Evolutionary conservation across 2,329 filamentous ascomycete species (phyloP).

Genomic region (Trichoderma sp.): DNA sequence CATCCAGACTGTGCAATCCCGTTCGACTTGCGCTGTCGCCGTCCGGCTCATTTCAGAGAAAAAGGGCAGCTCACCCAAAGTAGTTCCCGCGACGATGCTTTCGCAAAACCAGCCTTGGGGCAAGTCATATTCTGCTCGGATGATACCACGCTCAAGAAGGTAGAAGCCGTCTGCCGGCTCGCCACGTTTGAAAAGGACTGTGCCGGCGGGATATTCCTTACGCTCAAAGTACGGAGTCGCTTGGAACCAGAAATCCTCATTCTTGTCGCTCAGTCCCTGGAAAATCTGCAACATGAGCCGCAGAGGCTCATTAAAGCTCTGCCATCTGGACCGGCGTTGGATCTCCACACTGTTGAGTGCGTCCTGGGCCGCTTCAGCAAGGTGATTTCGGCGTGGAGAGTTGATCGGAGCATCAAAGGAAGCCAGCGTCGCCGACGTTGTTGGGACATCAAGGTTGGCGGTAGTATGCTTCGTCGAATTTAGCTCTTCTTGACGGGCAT

Average conservation of each 20-base stretch:
- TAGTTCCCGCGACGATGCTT: constrained; percentile 90
- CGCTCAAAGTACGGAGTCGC: constrained; percentile 73
- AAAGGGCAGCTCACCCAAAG: constrained; percentile 94
- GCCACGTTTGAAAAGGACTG: constrained; percentile 75
- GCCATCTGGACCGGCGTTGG: constrained; percentile 68
- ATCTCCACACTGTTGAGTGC: constrained; percentile 69
- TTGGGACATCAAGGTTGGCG: constrained; percentile 52
- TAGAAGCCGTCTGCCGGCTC: constrained; percentile 84
- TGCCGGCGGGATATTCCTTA: constrained; percentile 67
- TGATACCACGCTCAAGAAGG: constrained; percentile 82
- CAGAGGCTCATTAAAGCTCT: constrained; percentile 84
- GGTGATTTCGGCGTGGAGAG: constrained; percentile 77
- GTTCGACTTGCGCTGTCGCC: constrained; percentile 81
- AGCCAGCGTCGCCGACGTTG: constrained; percentile 34
- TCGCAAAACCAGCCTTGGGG: constrained; percentile 89
- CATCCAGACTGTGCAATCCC: constrained; percentile 79
- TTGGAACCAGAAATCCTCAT: constrained; percentile 94
- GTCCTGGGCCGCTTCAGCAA: constrained; percentile 75
- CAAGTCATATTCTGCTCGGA: constrained; percentile 86
- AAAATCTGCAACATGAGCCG: constrained; percentile 95
- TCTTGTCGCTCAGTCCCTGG: constrained; percentile 78
- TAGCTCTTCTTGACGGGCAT: constrained; percentile 66
- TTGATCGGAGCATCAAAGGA: constrained; percentile 56
- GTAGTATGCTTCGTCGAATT: constrained; percentile 47
- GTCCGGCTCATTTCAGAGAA: constrained; percentile 89